phyloP scores from a whole-genome alignment of 2,329 filamentous ascomycete genomes.

The Dothideomycetes sp. region DNA sequence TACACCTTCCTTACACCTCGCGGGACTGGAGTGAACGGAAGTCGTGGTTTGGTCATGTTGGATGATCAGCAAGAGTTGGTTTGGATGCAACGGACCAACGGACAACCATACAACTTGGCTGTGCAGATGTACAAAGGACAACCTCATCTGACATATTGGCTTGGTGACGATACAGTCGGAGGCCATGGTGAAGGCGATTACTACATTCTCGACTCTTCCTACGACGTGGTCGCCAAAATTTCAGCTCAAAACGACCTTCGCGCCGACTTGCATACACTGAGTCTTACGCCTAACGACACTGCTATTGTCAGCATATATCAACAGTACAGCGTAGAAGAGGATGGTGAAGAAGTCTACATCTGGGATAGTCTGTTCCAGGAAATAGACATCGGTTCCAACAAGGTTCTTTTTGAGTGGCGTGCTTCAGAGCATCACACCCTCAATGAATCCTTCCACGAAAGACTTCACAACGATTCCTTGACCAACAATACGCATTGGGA shows the following conservation, averaged over 20 bases:
- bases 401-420: conserved; percentile 33
- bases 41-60: conserved; percentile 24
- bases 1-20: conserved; percentile 24
- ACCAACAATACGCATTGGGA: conserved; percentile 31
- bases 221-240: conserved; percentile 30
- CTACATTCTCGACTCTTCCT: conserved; percentile 28
- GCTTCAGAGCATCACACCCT: conserved; percentile 27
- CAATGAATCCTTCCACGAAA: conserved; percentile 19
- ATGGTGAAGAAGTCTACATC: conserved; percentile 28
- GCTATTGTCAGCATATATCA: conserved; percentile 37
- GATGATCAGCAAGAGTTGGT: conserved; percentile 24
- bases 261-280: conserved; percentile 37
- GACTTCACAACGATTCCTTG: conserved; percentile 34
- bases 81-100: conserved; percentile 25
- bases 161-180: conserved; percentile 28
- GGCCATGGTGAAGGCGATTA: conserved; percentile 28
- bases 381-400: conserved; percentile 31
- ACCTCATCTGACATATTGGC: conserved; percentile 32
- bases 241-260: conserved; percentile 24
- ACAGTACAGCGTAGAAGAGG: conserved; percentile 24
- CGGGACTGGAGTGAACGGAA: conserved; percentile 22
- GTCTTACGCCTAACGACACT: conserved; percentile 33
- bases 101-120: conserved; percentile 27
- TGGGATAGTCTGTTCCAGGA: conserved; percentile 38
- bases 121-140: conserved; percentile 28